Evolutionary conservation across 139 green algal species (phyloP).

Genomic region (Closterium sp.): DNA sequence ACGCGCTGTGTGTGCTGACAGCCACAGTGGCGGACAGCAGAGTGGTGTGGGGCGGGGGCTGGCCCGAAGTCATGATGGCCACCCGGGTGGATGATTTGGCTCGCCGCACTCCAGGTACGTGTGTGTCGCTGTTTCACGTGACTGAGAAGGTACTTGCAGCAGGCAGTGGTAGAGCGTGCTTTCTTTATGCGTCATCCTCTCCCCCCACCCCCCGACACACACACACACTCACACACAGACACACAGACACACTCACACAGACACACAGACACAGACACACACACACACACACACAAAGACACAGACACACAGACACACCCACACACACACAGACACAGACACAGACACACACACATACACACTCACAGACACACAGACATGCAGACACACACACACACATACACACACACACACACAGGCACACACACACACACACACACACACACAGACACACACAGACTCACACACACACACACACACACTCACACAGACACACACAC

Average conservation of each 20-base stretch:
- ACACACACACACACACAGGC: not conserved
- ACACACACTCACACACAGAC: not conserved
- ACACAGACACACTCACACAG: not conserved
- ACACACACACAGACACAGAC: not conserved
- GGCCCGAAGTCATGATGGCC: constrained; percentile 82
- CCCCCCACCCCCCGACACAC: too few relatives aligned
- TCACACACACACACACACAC: not conserved
- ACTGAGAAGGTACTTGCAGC: not conserved
- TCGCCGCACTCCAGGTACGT: constrained; percentile 58
- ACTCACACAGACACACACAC: not conserved
- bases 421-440: not conserved
- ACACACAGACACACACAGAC: not conserved
- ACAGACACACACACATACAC: not conserved
- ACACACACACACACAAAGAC: not conserved
- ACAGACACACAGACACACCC: not conserved
- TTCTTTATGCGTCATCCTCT: too few relatives aligned
- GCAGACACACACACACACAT: not conserved
- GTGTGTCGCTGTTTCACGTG: not conserved
- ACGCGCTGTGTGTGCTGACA: constrained; percentile 96
- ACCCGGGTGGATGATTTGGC: constrained; percentile 82
- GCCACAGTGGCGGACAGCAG: constrained; percentile 79
- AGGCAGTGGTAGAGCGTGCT: too few relatives aligned
- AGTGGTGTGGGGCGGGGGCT: constrained; percentile 91
- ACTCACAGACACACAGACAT: not conserved
- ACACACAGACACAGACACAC: not conserved